These are phyloP conservation scores for Juglanconis oblonga DNA, from an alignment of 2,329 filamentous ascomycete species.

Conservation along the genomic window DNA sequence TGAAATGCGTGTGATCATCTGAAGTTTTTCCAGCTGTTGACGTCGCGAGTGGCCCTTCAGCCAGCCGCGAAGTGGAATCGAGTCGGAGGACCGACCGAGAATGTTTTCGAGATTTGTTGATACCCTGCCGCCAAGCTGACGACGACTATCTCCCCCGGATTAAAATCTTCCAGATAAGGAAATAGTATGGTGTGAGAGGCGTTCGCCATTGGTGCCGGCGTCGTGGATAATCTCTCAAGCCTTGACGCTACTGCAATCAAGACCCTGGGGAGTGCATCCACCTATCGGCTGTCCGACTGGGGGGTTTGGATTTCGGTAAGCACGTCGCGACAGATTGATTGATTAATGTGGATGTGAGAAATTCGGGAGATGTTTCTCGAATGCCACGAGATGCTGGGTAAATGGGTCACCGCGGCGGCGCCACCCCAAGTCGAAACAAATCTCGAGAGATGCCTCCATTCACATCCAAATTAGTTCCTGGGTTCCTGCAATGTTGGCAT, in stretches of 20 bases:
- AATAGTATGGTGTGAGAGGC: constrained; percentile 4
- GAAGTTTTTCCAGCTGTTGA: neutral
- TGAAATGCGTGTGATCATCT: neutral
- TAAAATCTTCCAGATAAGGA: constrained; percentile 9
- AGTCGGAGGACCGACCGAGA: neutral
- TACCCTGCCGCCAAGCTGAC: neutral
- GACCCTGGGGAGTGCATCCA: neutral
- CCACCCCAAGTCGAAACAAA: neutral
- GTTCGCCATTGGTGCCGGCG: constrained; percentile 6
- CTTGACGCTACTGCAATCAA: neutral
- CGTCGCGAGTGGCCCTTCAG: too few species aligned
- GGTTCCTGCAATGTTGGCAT: too few species aligned
- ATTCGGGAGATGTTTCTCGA: neutral
- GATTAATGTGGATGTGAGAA: neutral
- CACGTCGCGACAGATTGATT: neutral
- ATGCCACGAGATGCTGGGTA: neutral
- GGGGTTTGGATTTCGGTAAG: neutral
- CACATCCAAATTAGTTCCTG: too few species aligned
- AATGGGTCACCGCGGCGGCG: neutral
- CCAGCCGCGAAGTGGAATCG: neutral
- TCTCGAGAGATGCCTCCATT: neutral
- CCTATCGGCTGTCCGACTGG: neutral
- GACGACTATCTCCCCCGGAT: neutral
- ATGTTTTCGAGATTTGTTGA: neutral
- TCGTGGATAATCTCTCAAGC: neutral